Conservation (phyloP, 164 flowering plant genomes). For the Dillenia turbinata region DNA sequence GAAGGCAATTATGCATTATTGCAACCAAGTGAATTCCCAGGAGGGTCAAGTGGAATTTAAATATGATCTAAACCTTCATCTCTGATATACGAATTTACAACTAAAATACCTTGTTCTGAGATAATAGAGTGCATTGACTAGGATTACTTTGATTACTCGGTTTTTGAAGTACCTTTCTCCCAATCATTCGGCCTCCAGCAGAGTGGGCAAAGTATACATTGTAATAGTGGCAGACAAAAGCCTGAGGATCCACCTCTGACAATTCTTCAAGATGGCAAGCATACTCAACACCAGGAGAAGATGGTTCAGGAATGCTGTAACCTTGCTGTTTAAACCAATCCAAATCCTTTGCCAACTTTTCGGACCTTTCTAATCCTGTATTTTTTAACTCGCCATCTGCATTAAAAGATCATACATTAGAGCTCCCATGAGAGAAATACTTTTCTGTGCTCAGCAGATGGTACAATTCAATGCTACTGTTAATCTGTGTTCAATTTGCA, state of each 20-base stretch:
- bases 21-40: no score
- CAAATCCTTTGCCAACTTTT: constrained; percentile 71
- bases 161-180: constrained; percentile 55
- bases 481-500: no score
- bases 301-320: constrained; percentile 83
- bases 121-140: neutral
- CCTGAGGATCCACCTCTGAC: constrained; percentile 85
- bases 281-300: constrained; percentile 71
- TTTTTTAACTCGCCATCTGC: constrained; percentile 87
- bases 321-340: constrained; percentile 94
- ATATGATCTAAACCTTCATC: no score
- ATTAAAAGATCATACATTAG: constrained; percentile 8
- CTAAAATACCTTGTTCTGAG: no score
- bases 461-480: no score
- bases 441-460: no score
- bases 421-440: neutral
- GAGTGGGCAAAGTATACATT: constrained; percentile 92
- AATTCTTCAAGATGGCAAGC: constrained; percentile 62
- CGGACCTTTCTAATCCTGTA: constrained; percentile 92
- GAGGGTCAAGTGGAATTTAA: no score
- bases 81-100: no score
- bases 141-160: neutral
- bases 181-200: constrained; percentile 98
- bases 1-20: no score
- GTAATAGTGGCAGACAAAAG: constrained; percentile 94